phyloP scores from a whole-genome alignment of 2,329 filamentous ascomycete species.

The Fusarium pseudocircinatum region DNA sequence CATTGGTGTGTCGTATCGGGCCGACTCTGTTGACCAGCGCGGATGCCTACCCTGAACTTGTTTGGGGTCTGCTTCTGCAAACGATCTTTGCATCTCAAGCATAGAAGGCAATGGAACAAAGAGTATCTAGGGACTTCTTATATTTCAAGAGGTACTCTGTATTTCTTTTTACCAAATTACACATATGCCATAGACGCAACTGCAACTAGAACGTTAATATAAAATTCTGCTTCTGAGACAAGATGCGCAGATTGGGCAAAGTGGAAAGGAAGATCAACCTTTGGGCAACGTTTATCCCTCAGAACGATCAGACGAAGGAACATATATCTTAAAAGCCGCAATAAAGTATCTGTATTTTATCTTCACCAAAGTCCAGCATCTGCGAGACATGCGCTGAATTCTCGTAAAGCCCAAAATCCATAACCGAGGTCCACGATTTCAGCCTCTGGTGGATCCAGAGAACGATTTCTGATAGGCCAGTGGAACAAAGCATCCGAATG shows the following conservation, averaged over 20 bases:
- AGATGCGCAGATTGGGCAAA: too few species aligned
- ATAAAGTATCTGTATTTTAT: too few species aligned
- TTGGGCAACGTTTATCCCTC: fast-evolving
- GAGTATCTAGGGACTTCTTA: neutral
- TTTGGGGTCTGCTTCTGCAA: neutral
- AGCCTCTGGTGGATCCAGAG: too few species aligned
- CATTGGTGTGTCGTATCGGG: neutral
- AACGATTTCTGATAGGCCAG: neutral
- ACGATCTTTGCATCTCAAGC: neutral
- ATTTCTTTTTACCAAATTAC: neutral
- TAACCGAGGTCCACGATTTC: neutral
- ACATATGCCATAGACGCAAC: fast-evolving
- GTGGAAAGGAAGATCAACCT: fast-evolving
- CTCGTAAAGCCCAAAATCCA: fast-evolving
- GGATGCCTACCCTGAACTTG: neutral
- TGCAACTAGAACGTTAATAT: fast-evolving
- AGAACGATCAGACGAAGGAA: too few species aligned
- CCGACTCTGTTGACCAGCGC: neutral
- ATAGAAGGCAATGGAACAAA: neutral
- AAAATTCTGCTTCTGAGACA: fast-evolving
- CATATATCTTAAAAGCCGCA: too few species aligned
- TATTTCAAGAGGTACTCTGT: neutral
- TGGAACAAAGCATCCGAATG: neutral
- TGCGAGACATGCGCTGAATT: fast-evolving
- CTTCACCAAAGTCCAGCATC: neutral